Base-by-base conservation (phyloP, 2,329 filamentous ascomycete genomes). In the Pseudogymnoascus sp. region DNA sequence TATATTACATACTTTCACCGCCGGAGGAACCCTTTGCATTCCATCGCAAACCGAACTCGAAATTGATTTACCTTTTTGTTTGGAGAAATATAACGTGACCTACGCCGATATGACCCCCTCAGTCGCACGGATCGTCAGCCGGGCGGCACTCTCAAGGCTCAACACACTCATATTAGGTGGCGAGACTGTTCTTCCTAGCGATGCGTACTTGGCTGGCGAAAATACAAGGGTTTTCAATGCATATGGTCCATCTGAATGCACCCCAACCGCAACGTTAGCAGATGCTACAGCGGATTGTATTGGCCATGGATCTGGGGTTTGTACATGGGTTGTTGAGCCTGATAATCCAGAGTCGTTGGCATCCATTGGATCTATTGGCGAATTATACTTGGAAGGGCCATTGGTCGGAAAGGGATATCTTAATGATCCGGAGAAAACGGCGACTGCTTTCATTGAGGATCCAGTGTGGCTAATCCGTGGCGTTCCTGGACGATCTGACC, bases 161-260 rank as follows among this genome's bases (percentile, higher is more conserved):
- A 59, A 73, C 89, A 3, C 76, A 94, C 1, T 75, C 92, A 34
- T 95, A 89, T 0, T 95, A 92, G 66, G 90, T 89, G 6, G 91
- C 94, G 73, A 95, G 92, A 90, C 79, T 92, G 39, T 94, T 85
- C 9, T 77, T 79, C 41, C 79, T 80, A 74, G 81, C 19, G 69
- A 74, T 60, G 65, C 75, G 52, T 66, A 68, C 5, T 71, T 65
- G 3, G 76, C 74, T 74, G 69, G 71, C 10, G 34, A 62, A 58
- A 37, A 67, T 30, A 69, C 68, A 61, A 68, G 71, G 6, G 66
- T 76, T 34, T 61, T 74, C 57, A 75, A 76, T 67, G 71, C 68
- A 0, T 96, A 96, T 68, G 91, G 91, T 0, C 91, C 91, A 1
- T 95, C 90, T 0, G 90, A 96, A 74, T 89, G 89, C 4, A 83